Evolutionary conservation across 768 basidiomycete genomes (phyloP).

Genomic region (Crepidotus variabilis): DNA sequence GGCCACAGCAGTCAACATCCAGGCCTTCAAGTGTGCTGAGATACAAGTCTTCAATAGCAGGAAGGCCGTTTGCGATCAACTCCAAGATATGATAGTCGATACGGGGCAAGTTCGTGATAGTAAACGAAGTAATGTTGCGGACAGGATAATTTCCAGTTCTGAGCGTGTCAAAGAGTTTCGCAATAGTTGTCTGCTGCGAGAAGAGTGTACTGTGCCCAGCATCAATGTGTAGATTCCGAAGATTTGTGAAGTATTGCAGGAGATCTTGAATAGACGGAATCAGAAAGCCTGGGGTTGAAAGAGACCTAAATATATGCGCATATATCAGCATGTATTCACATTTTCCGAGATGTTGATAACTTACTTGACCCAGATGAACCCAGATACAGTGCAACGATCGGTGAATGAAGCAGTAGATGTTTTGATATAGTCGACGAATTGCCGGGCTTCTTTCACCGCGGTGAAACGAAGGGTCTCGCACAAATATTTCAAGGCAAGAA

Average conservation of each 20-base stretch:
- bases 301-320: slow-evolving; percentile 22
- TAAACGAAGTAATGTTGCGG: slow-evolving; percentile 40
- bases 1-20: slow-evolving; percentile 55
- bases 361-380: slow-evolving; percentile 46
- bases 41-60: slow-evolving; percentile 42
- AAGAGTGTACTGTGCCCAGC: slow-evolving; percentile 38
- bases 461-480: slow-evolving; percentile 27
- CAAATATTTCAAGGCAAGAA: slow-evolving; percentile 37
- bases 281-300: slow-evolving; percentile 27
- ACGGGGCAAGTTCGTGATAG: slow-evolving; percentile 50
- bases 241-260: slow-evolving; percentile 27
- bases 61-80: slow-evolving; percentile 43
- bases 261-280: slow-evolving; percentile 20
- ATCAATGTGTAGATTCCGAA: slow-evolving; percentile 38
- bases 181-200: slow-evolving; percentile 37
- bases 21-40: slow-evolving; percentile 60
- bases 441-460: slow-evolving; percentile 15
- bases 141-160: slow-evolving; percentile 28
- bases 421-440: slow-evolving; percentile 11
- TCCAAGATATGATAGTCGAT: slow-evolving; percentile 48
- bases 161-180: slow-evolving; percentile 27
- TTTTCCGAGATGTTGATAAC: slow-evolving; percentile 12
- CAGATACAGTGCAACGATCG: slow-evolving; percentile 16
- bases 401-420: slow-evolving; percentile 9
- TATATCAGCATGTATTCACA: slow-evolving; percentile 13